Conservation (phyloP, 2,329 filamentous ascomycete species). For the Cladobotryum mycophilum region DNA sequence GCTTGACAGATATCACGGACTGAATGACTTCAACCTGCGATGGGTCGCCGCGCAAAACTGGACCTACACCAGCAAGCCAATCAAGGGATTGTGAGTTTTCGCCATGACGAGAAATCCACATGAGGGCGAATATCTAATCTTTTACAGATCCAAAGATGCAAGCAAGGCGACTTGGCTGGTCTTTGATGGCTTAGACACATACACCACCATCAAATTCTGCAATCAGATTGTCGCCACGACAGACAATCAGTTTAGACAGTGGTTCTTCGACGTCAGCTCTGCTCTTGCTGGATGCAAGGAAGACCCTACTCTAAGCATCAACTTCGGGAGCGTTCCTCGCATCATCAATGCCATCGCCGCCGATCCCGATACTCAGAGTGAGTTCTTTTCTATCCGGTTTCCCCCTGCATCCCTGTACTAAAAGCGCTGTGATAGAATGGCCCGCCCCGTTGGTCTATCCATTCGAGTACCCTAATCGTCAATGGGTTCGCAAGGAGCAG, state of each 20-base stretch:
- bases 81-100: constrained; percentile 34
- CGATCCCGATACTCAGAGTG: not conserved
- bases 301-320: constrained; percentile 13
- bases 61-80: constrained; percentile 47
- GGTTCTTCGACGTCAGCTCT: constrained; percentile 49
- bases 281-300: constrained; percentile 24
- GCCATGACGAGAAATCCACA: no score
- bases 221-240: constrained; percentile 47
- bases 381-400: no score
- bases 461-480: constrained; percentile 15
- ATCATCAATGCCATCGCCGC: constrained; percentile 13
- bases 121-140: not conserved
- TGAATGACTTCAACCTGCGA: constrained; percentile 54
- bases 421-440: no score
- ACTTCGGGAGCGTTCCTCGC: constrained; percentile 17
- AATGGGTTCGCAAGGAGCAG: constrained; percentile 50
- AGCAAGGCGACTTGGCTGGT: constrained; percentile 44
- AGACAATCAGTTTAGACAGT: constrained; percentile 58
- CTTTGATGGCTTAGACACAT: constrained; percentile 58
- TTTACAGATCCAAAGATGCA: constrained; percentile 17
- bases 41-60: constrained; percentile 51
- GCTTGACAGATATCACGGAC: constrained; percentile 23
- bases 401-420: no score
- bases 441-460: no score
- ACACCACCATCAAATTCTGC: constrained; percentile 50